Evolutionary conservation across 208 protist genomes (phyloP).

Genomic region (Ichthyophonus hoferi): DNA sequence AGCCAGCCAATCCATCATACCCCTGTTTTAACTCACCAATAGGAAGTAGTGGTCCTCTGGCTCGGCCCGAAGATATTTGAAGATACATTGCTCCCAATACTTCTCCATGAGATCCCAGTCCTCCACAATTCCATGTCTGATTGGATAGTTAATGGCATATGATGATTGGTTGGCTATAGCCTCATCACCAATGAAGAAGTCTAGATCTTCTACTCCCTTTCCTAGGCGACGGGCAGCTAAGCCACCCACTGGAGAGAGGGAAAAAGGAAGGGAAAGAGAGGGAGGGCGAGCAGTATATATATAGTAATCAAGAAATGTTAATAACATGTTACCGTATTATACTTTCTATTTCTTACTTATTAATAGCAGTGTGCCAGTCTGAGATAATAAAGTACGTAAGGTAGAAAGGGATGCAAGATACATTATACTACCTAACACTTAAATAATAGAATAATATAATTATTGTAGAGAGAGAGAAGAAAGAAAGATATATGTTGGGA

Average conservation of each 20-base stretch:
- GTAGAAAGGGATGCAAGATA: no score
- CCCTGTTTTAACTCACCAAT: slow-evolving; percentile 76
- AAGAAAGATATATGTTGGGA: not conserved
- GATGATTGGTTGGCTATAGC: slow-evolving; percentile 62
- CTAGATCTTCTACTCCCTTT: slow-evolving; percentile 78
- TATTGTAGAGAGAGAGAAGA: no score
- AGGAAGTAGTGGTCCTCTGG: slow-evolving; percentile 92
- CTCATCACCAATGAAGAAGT: slow-evolving; percentile 88
- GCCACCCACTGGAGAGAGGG: not conserved
- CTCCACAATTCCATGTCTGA: slow-evolving; percentile 82
- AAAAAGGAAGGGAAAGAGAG: not conserved
- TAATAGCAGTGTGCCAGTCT: no score
- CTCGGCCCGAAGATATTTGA: slow-evolving; percentile 92
- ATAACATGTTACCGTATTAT: no score
- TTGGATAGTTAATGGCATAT: slow-evolving; percentile 71
- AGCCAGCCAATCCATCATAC: no score
- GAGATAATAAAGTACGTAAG: no score
- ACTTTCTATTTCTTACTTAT: no score
- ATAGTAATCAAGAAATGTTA: no score
- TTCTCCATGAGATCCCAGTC: slow-evolving; percentile 96
- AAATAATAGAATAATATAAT: no score
- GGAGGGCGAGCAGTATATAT: no score
- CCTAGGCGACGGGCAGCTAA: not conserved
- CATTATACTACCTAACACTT: no score
- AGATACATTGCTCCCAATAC: slow-evolving; percentile 92